Evolutionary conservation across 2,329 filamentous ascomycete species (phyloP).

Genomic region (Aotearoamyces nothofagi): DNA sequence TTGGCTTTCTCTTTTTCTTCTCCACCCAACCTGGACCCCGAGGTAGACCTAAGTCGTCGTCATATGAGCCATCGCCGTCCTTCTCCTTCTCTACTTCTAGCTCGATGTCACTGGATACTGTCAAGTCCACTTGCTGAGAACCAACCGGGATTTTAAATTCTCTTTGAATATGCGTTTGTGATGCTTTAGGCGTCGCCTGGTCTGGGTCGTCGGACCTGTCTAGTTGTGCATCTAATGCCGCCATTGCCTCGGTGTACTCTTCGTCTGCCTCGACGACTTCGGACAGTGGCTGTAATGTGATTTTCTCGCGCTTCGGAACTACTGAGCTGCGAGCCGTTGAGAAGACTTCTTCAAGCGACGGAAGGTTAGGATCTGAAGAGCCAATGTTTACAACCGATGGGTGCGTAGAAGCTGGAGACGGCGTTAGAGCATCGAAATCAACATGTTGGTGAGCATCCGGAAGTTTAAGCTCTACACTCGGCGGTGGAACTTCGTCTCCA

Average conservation of each 20-base stretch:
- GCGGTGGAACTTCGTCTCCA: background rate
- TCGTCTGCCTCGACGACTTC: slow-evolving; percentile 13
- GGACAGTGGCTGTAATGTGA: slow-evolving; percentile 1
- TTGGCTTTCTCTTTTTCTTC: slow-evolving; percentile 11
- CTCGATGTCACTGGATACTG: slow-evolving; percentile 3
- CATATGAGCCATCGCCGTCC: slow-evolving; percentile 12
- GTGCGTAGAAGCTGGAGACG: background rate
- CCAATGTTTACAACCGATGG: too few species aligned
- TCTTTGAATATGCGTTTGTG: slow-evolving; percentile 5
- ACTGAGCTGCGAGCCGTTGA: slow-evolving; percentile 12
- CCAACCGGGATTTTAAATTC: slow-evolving; percentile 16
- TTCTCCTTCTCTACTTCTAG: background rate
- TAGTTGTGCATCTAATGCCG: slow-evolving; percentile 21
- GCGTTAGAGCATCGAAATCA: background rate
- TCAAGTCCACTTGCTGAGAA: slow-evolving; percentile 21
- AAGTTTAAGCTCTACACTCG: slow-evolving; percentile 1
- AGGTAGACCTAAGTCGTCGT: slow-evolving; percentile 4
- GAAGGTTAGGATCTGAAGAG: slow-evolving; percentile 2
- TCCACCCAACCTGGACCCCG: slow-evolving; percentile 3
- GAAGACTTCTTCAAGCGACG: slow-evolving; percentile 2
- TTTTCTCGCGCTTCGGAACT: slow-evolving; percentile 14
- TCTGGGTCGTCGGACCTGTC: slow-evolving; percentile 5
- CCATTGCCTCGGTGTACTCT: slow-evolving; percentile 30
- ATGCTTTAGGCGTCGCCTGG: slow-evolving; percentile 10
- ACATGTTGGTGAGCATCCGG: background rate